Percentiles rank a stretch among this genome's conserved stretches.
Conservation (phyloP, 2,329 filamentous ascomycete genomes). For the Tolypocladium nubicola region DNA sequence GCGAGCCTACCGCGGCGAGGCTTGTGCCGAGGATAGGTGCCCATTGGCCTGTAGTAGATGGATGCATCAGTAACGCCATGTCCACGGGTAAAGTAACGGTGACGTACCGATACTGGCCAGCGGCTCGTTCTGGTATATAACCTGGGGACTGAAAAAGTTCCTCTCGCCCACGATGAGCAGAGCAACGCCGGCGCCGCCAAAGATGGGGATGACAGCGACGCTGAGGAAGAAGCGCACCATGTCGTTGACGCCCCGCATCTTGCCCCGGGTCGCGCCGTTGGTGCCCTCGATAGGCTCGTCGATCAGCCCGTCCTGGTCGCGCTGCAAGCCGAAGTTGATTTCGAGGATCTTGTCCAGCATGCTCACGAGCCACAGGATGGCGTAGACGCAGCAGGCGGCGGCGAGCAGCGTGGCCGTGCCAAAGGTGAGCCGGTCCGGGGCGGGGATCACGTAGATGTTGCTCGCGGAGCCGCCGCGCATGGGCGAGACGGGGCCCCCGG, state of each 20-base stretch:
- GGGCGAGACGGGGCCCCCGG: conserved; percentile 43
- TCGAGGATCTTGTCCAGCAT: conserved; percentile 56
- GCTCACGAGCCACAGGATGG: conserved; percentile 48
- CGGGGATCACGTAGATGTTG: conserved; percentile 53
- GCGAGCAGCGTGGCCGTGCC: conserved; percentile 49
- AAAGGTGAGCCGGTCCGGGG: conserved; percentile 44
- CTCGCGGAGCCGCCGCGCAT: conserved; percentile 44
- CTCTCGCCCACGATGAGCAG: conserved; percentile 51
- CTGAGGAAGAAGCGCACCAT: conserved; percentile 42
- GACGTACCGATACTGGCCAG: conserved; percentile 45
- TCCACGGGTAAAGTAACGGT: background rate
- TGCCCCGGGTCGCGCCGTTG: conserved; percentile 39
- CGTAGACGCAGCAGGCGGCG: conserved; percentile 54
- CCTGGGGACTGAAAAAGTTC: conserved; percentile 50
- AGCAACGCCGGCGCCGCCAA: conserved; percentile 45
- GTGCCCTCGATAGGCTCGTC: conserved; percentile 38
- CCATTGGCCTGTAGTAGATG: conserved; percentile 41
- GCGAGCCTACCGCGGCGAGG: conserved; percentile 46
- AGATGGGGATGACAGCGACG: conserved; percentile 47
- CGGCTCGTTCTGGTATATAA: conserved; percentile 50
- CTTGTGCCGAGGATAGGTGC: conserved; percentile 47
- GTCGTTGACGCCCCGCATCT: conserved; percentile 44
- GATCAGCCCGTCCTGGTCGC: conserved; percentile 12
- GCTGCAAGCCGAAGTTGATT: conserved; percentile 37
- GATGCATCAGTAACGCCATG: background rate